Evolutionary conservation across 495 filamentous ascomycete genomes (phyloP).

Genomic region (Trichocladium antarcticum): DNA sequence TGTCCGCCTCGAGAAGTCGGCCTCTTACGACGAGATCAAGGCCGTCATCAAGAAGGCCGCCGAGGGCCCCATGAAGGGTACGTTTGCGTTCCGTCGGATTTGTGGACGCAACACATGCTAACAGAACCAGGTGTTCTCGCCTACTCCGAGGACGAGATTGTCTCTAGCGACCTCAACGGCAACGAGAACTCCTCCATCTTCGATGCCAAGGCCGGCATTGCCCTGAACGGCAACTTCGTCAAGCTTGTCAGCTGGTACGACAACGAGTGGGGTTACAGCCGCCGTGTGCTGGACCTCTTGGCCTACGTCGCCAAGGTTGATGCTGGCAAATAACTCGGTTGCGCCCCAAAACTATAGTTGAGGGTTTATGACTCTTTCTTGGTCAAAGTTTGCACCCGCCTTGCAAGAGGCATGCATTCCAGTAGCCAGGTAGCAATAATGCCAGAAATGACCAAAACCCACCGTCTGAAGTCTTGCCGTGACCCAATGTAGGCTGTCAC

Average conservation of each 20-base stretch:
- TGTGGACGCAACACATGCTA: conserved; percentile 24
- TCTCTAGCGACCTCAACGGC: conserved; percentile 88
- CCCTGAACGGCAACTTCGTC: conserved; percentile 95
- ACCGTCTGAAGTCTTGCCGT: too few relatives aligned
- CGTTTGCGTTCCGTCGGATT: conserved; percentile 16
- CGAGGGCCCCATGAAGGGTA: conserved; percentile 76
- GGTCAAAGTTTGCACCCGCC: background rate
- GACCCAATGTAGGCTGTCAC: too few relatives aligned
- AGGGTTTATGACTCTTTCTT: conserved; percentile 4
- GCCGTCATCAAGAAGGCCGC: conserved; percentile 76
- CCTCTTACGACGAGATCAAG: conserved; percentile 92
- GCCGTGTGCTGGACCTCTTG: conserved; percentile 94
- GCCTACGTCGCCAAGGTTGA: conserved; percentile 88
- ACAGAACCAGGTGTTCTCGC: conserved; percentile 57
- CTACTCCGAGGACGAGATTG: conserved; percentile 96
- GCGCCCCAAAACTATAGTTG: conserved; percentile 13
- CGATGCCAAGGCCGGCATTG: conserved; percentile 98
- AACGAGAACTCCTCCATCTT: conserved; percentile 92
- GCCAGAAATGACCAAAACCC: background rate
- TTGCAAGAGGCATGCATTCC: background rate
- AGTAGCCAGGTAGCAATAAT: background rate
- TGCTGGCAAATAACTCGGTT: conserved; percentile 29
- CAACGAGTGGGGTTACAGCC: conserved; percentile 81
- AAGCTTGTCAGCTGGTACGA: conserved; percentile 99
- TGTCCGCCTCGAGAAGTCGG: conserved; percentile 80